Conservation (phyloP, 495 filamentous ascomycete genomes). For the Xylaria bambusicola region DNA sequence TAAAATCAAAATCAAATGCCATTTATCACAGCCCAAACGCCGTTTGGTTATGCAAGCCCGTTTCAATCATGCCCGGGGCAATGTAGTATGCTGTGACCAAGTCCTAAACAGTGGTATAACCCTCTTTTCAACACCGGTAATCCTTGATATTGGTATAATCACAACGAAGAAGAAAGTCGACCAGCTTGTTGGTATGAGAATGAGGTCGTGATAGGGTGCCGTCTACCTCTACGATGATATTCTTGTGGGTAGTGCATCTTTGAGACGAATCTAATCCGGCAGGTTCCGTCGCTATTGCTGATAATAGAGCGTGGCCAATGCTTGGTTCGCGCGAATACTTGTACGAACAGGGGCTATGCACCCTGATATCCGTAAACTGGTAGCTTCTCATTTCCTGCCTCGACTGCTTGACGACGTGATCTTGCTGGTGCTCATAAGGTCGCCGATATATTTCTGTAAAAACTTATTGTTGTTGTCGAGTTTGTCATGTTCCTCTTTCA, state of each 20-base stretch:
- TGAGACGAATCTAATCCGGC: neutral
- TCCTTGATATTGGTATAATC: conserved; percentile 21
- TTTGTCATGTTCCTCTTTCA: conserved; percentile 91
- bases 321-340: no score
- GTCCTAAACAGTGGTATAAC: conserved; percentile 21
- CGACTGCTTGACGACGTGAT: conserved; percentile 63
- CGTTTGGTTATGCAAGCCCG: conserved; percentile 19
- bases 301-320: no score
- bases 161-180: conserved; percentile 18
- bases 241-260: neutral
- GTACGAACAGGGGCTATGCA: no score
- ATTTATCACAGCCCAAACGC: conserved; percentile 22
- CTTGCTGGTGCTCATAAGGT: conserved; percentile 79
- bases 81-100: conserved; percentile 20
- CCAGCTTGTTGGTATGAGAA: conserved; percentile 3
- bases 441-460: conserved; percentile 86
- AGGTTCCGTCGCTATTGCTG: neutral
- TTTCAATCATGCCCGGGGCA: conserved; percentile 16
- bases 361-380: neutral
- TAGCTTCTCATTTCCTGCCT: conserved; percentile 48
- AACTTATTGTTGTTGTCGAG: conserved; percentile 93
- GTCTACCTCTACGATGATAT: neutral
- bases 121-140: conserved; percentile 23
- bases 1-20: conserved; percentile 18
- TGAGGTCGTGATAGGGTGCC: neutral